phyloP scores from a whole-genome alignment of 768 basidiomycete genomes.

The Rossbeevera mucosa region DNA sequence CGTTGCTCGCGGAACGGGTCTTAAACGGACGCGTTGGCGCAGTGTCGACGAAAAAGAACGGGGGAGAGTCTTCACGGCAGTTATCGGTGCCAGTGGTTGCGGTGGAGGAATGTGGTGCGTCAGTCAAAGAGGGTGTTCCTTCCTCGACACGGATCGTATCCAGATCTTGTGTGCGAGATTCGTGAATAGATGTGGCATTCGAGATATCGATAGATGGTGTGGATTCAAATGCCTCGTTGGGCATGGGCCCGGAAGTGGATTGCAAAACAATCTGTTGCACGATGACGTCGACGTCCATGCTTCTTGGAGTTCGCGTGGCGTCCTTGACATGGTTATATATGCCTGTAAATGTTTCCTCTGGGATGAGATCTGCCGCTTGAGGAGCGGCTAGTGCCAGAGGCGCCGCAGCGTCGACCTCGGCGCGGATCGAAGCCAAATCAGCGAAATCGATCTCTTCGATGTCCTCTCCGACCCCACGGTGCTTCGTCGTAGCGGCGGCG shows the following conservation, averaged over 20 bases:
- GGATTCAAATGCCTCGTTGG: conserved; percentile 3
- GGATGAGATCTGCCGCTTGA: conserved; percentile 17
- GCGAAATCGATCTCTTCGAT: conserved; percentile 51
- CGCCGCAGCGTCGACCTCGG: conserved; percentile 10
- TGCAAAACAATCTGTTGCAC: background rate
- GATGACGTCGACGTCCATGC: conserved; percentile 6
- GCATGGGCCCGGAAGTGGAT: background rate
- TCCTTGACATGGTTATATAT: conserved; percentile 27
- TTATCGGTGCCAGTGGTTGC: background rate
- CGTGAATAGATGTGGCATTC: background rate
- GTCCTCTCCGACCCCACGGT: conserved; percentile 39
- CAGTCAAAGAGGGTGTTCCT: background rate
- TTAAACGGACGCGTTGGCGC: conserved; percentile 19
- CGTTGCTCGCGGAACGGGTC: conserved; percentile 15
- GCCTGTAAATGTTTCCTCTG: conserved; percentile 37
- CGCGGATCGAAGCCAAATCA: conserved; percentile 27
- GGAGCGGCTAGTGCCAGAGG: background rate
- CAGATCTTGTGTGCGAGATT: background rate
- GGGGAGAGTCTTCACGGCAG: background rate
- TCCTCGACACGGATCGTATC: conserved; percentile 1
- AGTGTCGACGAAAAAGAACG: conserved; percentile 39
- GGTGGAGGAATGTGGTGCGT: background rate
- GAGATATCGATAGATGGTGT: conserved; percentile 10
- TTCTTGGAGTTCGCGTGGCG: background rate
- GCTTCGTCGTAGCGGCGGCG: background rate